Evolutionary conservation across 495 filamentous ascomycete species (phyloP), one percentile per base, ranked within the genome.

Genomic region (Xylaria bambusicola): DNA sequence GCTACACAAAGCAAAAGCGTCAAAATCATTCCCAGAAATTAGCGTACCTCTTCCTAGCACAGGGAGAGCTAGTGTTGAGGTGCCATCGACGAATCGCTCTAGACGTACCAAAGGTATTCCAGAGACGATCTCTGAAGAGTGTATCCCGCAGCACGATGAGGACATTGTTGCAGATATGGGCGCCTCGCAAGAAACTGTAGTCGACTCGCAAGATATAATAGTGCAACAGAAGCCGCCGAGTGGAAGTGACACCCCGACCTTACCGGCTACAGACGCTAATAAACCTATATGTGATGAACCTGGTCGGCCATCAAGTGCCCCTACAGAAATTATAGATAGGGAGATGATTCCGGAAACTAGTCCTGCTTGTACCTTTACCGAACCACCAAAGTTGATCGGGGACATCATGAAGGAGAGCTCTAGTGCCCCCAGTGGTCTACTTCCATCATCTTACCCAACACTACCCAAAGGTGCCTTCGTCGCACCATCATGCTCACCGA

Each of bases 281-380:
- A 21, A 62, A 53, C 15, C 58, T 49, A 0, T 40, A 33, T 2
- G 46, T 44, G 4, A 24, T 26, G 27, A 42, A n/a, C 20, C 50
- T 42, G 48, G 66, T 20, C 64, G 65, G n/a, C 40, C 51, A 15
- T 41, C 64, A 15, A 54, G 33, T 33, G 51, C 45, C 13, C 49
- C 49, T 4, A 2, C 38, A 23, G 49, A 57, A 15, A 62, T 55
- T 21, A 6, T 54, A 4, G 66, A 62, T 23, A 67, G 42, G 15
- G 75, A 73, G 6, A 72, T 65, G 1, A 73, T 75, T 9, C 77
- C 75, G 2, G 75, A 75, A 52, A 77, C 75, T 4, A 77, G 74
- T 41, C 77, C 73, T 45, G 48, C 52, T 21, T 29, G 44, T 38
- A 66, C 66, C 33, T 53, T 60, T 12, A 24, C 60, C 38, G 61